Evolutionary conservation across 176 grass and related monocot genomes (phyloP).

Genomic region (Neostapfia colusana): DNA sequence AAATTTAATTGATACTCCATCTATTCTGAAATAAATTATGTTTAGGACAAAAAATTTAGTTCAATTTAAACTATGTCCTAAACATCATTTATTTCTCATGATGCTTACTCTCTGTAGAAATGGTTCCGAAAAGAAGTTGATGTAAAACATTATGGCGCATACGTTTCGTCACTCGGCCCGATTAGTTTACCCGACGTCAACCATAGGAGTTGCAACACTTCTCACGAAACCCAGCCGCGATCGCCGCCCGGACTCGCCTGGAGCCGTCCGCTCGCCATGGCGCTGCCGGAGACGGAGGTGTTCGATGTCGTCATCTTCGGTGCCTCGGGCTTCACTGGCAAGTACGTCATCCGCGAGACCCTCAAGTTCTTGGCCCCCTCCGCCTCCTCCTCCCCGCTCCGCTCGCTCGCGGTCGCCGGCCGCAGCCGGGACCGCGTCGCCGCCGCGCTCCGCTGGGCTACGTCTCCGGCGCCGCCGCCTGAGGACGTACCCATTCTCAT

Average conservation of each 20-base stretch:
- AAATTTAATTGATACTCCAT: too few relatives aligned
- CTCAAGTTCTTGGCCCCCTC: constrained; percentile 62
- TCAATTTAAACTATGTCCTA: too few relatives aligned
- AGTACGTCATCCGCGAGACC: constrained; percentile 80
- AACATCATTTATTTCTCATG: too few relatives aligned
- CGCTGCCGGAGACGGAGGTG: constrained; percentile 35
- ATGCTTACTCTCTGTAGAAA: too few relatives aligned
- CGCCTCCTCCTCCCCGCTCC: constrained; percentile 46
- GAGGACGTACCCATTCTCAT: constrained; percentile 52
- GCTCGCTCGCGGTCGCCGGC: constrained; percentile 67
- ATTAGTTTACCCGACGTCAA: too few relatives aligned
- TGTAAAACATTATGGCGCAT: too few relatives aligned
- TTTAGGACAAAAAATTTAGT: too few relatives aligned
- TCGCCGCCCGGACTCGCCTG: not conserved
- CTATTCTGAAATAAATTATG: too few relatives aligned
- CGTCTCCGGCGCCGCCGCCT: constrained; percentile 29
- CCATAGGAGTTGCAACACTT: too few relatives aligned
- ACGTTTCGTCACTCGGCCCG: too few relatives aligned
- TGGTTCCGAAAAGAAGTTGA: too few relatives aligned
- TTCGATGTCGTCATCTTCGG: constrained; percentile 89
- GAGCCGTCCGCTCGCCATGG: constrained; percentile 2
- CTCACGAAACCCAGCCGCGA: not conserved
- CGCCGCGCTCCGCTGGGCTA: constrained; percentile 62
- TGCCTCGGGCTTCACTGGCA: constrained; percentile 89
- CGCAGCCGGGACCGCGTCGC: constrained; percentile 61